phyloP scores from a whole-genome alignment of 1,284 basidiomycete genomes.

The Apiotrichum siamense region DNA sequence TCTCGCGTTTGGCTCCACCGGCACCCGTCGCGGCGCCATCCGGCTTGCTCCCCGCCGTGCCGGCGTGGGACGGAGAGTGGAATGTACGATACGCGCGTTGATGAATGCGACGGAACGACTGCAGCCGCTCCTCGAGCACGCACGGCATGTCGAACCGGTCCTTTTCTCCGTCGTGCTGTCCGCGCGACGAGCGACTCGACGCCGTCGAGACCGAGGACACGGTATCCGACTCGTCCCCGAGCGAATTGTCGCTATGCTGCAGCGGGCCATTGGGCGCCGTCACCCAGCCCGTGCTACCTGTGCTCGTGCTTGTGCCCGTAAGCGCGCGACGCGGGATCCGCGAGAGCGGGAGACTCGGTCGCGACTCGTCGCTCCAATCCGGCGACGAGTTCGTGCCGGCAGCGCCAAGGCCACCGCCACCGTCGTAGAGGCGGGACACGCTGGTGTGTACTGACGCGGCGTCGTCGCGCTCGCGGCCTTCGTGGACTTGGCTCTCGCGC shows the following conservation, averaged over 20 bases:
- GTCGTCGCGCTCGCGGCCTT: no score
- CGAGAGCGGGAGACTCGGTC: neutral
- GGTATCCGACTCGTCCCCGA: conserved; percentile 25
- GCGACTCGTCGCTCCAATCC: conserved; percentile 3
- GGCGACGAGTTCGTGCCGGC: conserved; percentile 13
- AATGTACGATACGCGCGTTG: conserved; percentile 2
- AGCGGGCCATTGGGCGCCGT: no score
- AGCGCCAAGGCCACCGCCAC: no score
- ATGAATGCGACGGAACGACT: conserved; percentile 9
- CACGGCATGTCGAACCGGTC: conserved; percentile 3
- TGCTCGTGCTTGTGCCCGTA: no score
- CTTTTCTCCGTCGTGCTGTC: neutral
- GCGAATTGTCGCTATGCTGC: conserved; percentile 7
- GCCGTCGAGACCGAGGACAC: conserved; percentile 8
- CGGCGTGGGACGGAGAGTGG: neutral
- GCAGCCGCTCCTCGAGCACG: conserved; percentile 8
- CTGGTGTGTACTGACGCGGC: neutral
- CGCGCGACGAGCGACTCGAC: neutral
- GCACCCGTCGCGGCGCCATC: no score
- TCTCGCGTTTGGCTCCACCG: neutral
- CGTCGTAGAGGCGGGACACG: neutral
- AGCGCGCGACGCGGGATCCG: conserved; percentile 8
- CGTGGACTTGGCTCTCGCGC: no score
- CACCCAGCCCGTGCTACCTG: no score
- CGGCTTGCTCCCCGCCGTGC: no score